These are phyloP conservation scores for Magnolia kwangsiensis DNA, from an alignment of 164 flowering plant genomes.

Conservation along the genomic window DNA sequence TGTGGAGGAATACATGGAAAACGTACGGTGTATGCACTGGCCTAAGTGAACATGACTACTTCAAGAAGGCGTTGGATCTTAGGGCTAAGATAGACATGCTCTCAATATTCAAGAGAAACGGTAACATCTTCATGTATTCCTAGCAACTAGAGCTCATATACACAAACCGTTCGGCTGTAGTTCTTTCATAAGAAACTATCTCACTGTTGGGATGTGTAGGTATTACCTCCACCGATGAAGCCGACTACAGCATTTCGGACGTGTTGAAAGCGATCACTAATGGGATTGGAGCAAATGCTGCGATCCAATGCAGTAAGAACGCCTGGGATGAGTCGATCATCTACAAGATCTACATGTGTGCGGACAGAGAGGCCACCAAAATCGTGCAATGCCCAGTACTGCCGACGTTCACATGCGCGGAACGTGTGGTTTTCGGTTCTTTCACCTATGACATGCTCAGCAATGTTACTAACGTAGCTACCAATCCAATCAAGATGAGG, in stretches of 20 bases:
- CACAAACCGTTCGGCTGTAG: neutral
- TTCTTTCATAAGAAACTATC: neutral
- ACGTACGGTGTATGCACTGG: conserved; percentile 8
- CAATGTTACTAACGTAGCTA: conserved; percentile 3
- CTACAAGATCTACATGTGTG: conserved; percentile 14
- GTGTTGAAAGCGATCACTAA: neutral
- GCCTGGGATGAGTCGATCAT: conserved; percentile 11
- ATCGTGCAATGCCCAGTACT: conserved; percentile 13
- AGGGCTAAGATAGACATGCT: conserved; percentile 2
- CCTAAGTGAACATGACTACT: conserved; percentile 12
- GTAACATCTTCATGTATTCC: neutral
- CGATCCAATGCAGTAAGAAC: conserved; percentile 10
- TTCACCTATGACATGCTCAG: conserved; percentile 14
- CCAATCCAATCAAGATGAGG: conserved; percentile 12
- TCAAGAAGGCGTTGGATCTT: conserved; percentile 12
- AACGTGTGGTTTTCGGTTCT: conserved; percentile 8
- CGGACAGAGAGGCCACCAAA: conserved; percentile 8
- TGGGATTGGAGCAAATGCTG: conserved; percentile 10
- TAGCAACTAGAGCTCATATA: neutral
- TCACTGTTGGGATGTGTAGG: neutral
- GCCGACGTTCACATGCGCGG: conserved; percentile 6
- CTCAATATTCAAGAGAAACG: conserved; percentile 1
- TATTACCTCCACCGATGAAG: conserved; percentile 9
- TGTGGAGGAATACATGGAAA: conserved; percentile 10
- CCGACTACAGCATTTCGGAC: conserved; percentile 8